phyloP scores from a whole-genome alignment of 2,329 filamentous ascomycete genomes.

The Clarireedia monteithiana region DNA sequence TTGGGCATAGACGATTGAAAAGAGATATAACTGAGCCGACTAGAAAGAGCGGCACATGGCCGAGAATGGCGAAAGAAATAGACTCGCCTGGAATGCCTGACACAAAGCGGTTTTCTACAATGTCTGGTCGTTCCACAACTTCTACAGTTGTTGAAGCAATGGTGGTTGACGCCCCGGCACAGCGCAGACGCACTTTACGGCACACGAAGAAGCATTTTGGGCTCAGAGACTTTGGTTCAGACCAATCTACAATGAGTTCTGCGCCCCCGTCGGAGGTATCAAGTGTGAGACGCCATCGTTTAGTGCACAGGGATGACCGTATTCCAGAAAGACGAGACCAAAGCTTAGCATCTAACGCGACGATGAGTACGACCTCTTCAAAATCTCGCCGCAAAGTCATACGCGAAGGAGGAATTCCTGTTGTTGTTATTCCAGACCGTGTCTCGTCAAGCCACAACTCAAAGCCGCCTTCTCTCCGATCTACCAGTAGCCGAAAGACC shows the following conservation, averaged over 20 bases:
- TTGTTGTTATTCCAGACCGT: slow-evolving; percentile 54
- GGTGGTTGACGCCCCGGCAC: slow-evolving; percentile 43
- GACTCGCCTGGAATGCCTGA: slow-evolving; percentile 30
- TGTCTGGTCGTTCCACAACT: slow-evolving; percentile 46
- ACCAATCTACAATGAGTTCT: slow-evolving; percentile 32
- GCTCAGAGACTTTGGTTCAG: slow-evolving; percentile 39
- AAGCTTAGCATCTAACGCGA: slow-evolving; percentile 42
- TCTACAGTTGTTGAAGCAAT: slow-evolving; percentile 54
- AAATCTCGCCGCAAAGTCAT: slow-evolving; percentile 52
- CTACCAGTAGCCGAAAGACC: slow-evolving; percentile 51
- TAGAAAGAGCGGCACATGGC: slow-evolving; percentile 3
- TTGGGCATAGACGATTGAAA: slow-evolving; percentile 20
- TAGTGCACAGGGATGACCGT: slow-evolving; percentile 20
- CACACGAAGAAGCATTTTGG: slow-evolving; percentile 50
- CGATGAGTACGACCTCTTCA: slow-evolving; percentile 39
- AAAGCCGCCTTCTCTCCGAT: slow-evolving; percentile 49
- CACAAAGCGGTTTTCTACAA: slow-evolving; percentile 42
- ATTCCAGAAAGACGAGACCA: slow-evolving; percentile 21
- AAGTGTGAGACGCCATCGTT: slow-evolving; percentile 18
- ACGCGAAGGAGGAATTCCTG: slow-evolving; percentile 53
- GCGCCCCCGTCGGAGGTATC: slow-evolving; percentile 34
- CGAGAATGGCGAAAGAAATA: slow-evolving; percentile 12
- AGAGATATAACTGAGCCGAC: slow-evolving; percentile 10
- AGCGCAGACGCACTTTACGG: slow-evolving; percentile 46
- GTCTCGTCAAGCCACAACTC: slow-evolving; percentile 41